A percentile compares a stretch with the other conserved stretches of the same genome.
These are phyloP conservation scores for Saccharomyces hybrid DNA, from an alignment of 1,139 yeast genomes.

Conservation along the genomic window DNA sequence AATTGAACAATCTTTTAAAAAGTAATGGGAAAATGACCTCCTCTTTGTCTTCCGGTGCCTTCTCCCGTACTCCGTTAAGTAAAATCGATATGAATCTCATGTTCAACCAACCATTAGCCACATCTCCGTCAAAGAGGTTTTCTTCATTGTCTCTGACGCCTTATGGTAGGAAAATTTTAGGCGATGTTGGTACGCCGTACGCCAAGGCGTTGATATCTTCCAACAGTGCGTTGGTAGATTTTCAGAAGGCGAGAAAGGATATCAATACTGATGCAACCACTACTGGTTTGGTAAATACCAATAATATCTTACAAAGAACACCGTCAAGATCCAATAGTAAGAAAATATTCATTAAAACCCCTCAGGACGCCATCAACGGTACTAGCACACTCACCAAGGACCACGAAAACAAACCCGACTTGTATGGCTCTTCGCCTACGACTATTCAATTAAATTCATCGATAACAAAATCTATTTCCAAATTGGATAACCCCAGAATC, in stretches of 20 bases:
- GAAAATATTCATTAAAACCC: neutral
- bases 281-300: neutral
- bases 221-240: slow-evolving; percentile 31
- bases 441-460: slow-evolving; percentile 32
- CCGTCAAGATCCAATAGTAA: slow-evolving; percentile 9
- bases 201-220: slow-evolving; percentile 21
- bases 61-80: slow-evolving; percentile 24
- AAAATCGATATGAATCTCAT: slow-evolving; percentile 29
- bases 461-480: slow-evolving; percentile 26
- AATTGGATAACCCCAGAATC: slow-evolving; percentile 9
- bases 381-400: slow-evolving; percentile 4
- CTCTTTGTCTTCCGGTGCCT: slow-evolving; percentile 1
- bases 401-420: slow-evolving; percentile 12
- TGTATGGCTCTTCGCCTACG: slow-evolving; percentile 32
- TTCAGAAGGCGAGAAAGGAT: slow-evolving; percentile 30
- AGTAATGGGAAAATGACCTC: slow-evolving; percentile 4
- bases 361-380: neutral
- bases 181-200: slow-evolving; percentile 30
- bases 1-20: slow-evolving; percentile 6
- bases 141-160: slow-evolving; percentile 28
- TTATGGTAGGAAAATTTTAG: slow-evolving; percentile 25
- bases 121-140: slow-evolving; percentile 26
- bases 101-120: slow-evolving; percentile 23
- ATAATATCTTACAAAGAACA: slow-evolving; percentile 1
- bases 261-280: slow-evolving; percentile 9